Percentiles rank a stretch among this genome's conserved stretches.
Conservation (phyloP, 2,329 filamentous ascomycete genomes). For the Hypoxylon sp. region DNA sequence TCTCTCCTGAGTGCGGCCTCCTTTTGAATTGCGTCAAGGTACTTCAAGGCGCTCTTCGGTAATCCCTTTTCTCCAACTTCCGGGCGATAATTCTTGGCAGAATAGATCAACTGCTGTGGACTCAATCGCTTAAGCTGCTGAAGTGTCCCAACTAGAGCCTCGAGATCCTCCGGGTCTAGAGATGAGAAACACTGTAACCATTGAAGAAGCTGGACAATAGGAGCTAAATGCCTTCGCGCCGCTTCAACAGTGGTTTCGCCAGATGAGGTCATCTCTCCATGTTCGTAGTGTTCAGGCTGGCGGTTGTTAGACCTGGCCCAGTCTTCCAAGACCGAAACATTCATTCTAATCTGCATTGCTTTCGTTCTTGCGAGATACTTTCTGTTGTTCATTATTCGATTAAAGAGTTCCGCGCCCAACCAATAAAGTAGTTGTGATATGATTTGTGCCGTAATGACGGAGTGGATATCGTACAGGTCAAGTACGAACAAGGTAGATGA, state of each 20-base stretch:
- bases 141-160: constrained; percentile 87
- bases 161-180: constrained; percentile 83
- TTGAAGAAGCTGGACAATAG: constrained; percentile 92
- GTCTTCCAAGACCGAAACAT: constrained; percentile 93
- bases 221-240: constrained; percentile 84
- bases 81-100: constrained; percentile 90
- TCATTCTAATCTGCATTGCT: constrained; percentile 99
- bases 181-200: constrained; percentile 99
- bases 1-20: constrained; percentile 73
- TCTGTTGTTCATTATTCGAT: constrained; percentile 95
- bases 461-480: constrained; percentile 98
- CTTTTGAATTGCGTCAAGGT: constrained; percentile 82
- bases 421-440: constrained; percentile 94
- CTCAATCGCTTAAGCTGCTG: constrained; percentile 88
- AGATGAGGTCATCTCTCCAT: constrained; percentile 84
- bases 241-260: constrained; percentile 90
- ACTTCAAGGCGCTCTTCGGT: constrained; percentile 88
- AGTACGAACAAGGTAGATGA: constrained; percentile 97
- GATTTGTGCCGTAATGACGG: constrained; percentile 92
- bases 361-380: constrained; percentile 96
- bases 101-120: constrained; percentile 89
- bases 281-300: constrained; percentile 94
- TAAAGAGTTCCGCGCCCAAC: constrained; percentile 96
- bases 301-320: constrained; percentile 96
- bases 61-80: constrained; percentile 96